phyloP scores from a whole-genome alignment of 1,139 yeast species.

The Saccharomycopsis crataegensis region DNA sequence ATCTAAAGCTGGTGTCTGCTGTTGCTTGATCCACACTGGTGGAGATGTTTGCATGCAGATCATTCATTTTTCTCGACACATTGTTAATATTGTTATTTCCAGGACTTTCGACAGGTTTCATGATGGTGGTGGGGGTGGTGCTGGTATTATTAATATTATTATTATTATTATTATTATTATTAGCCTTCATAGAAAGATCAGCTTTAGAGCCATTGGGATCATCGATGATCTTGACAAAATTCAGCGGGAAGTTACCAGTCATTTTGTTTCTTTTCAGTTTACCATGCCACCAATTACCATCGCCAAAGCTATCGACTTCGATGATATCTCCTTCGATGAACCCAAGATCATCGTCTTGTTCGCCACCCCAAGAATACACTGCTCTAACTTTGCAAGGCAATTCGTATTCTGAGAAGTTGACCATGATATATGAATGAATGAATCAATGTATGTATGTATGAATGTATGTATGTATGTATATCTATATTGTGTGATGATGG shows the following conservation, averaged over 20 bases:
- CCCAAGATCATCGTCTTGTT: slow-evolving; percentile 81
- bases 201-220: slow-evolving; percentile 16
- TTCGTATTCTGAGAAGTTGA: slow-evolving; percentile 11
- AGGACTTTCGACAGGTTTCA: neutral
- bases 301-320: slow-evolving; percentile 72
- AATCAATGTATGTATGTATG: too few relatives aligned
- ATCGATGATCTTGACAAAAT: slow-evolving; percentile 63
- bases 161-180: neutral
- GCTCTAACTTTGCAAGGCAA: slow-evolving; percentile 73
- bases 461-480: too few relatives aligned
- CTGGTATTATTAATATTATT: neutral
- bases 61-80: too few relatives aligned
- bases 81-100: too few relatives aligned
- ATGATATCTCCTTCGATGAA: slow-evolving; percentile 89
- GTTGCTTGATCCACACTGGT: too few relatives aligned
- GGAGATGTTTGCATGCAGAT: too few relatives aligned
- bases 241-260: slow-evolving; percentile 80
- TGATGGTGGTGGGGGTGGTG: neutral
- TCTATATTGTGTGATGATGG: too few relatives aligned
- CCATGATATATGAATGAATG: too few relatives aligned
- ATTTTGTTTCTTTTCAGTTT: slow-evolving; percentile 69
- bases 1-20: neutral
- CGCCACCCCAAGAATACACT: slow-evolving; percentile 85
- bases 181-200: neutral
- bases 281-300: slow-evolving; percentile 94